Conservation (phyloP, 805 yeast genomes). For the Nakazawaea wyomingensis region DNA sequence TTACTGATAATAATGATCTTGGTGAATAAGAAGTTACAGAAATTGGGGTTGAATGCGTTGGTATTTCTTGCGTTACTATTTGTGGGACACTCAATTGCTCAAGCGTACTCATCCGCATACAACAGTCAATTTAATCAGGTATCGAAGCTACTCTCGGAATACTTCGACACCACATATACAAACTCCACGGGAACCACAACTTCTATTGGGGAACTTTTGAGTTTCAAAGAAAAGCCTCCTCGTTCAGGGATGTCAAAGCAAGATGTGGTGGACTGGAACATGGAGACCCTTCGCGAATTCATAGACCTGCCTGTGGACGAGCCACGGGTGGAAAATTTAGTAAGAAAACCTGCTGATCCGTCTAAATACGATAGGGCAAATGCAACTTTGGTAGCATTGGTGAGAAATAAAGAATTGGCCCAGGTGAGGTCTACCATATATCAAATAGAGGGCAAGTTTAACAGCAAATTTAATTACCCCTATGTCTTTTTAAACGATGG, state of each 20-base stretch:
- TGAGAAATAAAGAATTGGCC: conserved; percentile 49
- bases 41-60: not conserved
- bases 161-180: not conserved
- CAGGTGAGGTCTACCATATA: conserved; percentile 42
- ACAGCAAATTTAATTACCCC: conserved; percentile 74
- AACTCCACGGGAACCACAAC: conserved; percentile 15
- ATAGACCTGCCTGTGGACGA: conserved; percentile 29
- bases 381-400: conserved; percentile 64
- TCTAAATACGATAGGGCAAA: conserved; percentile 35
- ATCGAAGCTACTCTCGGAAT: not conserved
- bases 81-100: conserved; percentile 7
- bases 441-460: conserved; percentile 57
- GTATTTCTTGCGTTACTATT: not conserved
- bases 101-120: not conserved
- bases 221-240: conserved; percentile 28
- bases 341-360: conserved; percentile 19
- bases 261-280: conserved; percentile 5
- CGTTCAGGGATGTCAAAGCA: not conserved
- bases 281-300: not conserved
- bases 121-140: not conserved
- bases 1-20: not conserved
- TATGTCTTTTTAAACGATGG: conserved; percentile 92
- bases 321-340: conserved; percentile 39
- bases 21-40: conserved; percentile 3
- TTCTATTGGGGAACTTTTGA: conserved; percentile 38